Conservation (phyloP, 1,284 basidiomycete species). For the Phenoliferia sp. region DNA sequence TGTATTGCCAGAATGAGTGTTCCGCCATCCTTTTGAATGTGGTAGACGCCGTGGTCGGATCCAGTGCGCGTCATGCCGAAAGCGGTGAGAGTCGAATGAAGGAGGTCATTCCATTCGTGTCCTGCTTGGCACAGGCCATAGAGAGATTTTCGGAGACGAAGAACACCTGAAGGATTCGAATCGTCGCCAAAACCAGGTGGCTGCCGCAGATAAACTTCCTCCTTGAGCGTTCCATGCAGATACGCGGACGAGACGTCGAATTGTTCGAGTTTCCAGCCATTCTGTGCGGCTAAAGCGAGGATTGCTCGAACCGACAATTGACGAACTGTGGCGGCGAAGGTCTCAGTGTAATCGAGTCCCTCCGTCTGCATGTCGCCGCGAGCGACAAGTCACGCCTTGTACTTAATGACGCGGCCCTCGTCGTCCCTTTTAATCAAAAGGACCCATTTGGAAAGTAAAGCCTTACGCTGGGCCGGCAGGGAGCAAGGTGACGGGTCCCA, state of each 20-base stretch:
- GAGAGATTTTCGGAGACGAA: constrained; percentile 5
- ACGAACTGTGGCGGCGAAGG: constrained; percentile 47
- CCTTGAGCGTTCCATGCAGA: constrained; percentile 14
- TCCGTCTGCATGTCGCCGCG: constrained; percentile 39
- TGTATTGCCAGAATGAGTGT: not conserved
- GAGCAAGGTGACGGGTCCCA: not conserved
- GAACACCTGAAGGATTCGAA: not conserved
- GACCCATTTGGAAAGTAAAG: constrained; percentile 17
- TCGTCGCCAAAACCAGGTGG: not conserved
- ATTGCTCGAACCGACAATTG: constrained; percentile 42
- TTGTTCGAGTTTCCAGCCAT: not conserved
- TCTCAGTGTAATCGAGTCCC: constrained; percentile 48
- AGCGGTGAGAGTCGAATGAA: constrained; percentile 3
- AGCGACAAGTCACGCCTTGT: constrained; percentile 40
- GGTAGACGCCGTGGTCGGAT: constrained; percentile 1
- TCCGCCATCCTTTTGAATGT: not conserved
- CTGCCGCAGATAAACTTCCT: constrained; percentile 1
- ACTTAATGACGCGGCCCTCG: constrained; percentile 35
- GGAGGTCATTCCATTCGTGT: constrained; percentile 14
- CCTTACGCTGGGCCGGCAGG: not conserved
- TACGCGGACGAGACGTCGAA: constrained; percentile 21
- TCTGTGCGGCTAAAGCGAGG: constrained; percentile 11
- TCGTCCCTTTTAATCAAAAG: constrained; percentile 21
- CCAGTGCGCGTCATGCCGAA: not conserved
- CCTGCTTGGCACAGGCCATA: constrained; percentile 26